Conservation (phyloP, 2,329 filamentous ascomycete genomes). For the Saccharata proteae region DNA sequence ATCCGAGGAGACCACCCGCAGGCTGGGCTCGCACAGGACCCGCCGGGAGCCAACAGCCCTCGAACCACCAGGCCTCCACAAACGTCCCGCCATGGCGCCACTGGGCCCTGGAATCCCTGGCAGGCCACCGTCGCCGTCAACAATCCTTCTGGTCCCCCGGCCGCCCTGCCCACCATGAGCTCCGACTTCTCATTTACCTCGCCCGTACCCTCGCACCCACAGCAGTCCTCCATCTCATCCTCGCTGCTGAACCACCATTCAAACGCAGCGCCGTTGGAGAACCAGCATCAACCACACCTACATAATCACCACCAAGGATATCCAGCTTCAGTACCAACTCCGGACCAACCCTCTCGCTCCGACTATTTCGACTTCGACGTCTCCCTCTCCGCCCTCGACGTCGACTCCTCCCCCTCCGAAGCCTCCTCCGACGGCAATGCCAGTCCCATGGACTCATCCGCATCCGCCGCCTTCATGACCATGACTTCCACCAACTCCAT, state of each 20-base stretch:
- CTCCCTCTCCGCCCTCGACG: slow-evolving; percentile 13
- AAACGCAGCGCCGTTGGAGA: too few relatives aligned
- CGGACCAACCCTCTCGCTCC: slow-evolving; percentile 13
- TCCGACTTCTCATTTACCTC: slow-evolving; percentile 5
- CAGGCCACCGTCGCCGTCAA: slow-evolving; percentile 6
- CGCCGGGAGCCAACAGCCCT: slow-evolving; percentile 8
- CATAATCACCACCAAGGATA: slow-evolving; percentile 4
- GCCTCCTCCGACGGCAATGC: slow-evolving; percentile 17
- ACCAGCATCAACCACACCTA: not conserved
- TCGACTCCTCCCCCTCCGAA: slow-evolving; percentile 21
- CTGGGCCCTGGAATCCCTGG: slow-evolving; percentile 1
- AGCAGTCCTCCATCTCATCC: too few relatives aligned
- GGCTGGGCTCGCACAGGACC: slow-evolving; percentile 9
- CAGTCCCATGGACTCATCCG: slow-evolving; percentile 4
- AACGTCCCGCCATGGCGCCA: slow-evolving; percentile 10
- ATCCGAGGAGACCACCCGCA: slow-evolving; percentile 7
- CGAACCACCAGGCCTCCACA: slow-evolving; percentile 12
- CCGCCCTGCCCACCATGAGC: slow-evolving; percentile 6
- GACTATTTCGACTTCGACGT: slow-evolving; percentile 12
- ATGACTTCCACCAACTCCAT: slow-evolving; percentile 4
- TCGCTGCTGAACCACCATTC: too few relatives aligned
- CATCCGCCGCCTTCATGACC: too few relatives aligned
- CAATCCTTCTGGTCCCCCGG: slow-evolving; percentile 2
- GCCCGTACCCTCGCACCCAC: slow-evolving; percentile 5
- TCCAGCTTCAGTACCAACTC: slow-evolving; percentile 6